A percentile compares a stretch with the other conserved stretches of the same genome.
Conservation (phyloP, 345 rosid genomes). For the Gossypium rotundifolium region DNA sequence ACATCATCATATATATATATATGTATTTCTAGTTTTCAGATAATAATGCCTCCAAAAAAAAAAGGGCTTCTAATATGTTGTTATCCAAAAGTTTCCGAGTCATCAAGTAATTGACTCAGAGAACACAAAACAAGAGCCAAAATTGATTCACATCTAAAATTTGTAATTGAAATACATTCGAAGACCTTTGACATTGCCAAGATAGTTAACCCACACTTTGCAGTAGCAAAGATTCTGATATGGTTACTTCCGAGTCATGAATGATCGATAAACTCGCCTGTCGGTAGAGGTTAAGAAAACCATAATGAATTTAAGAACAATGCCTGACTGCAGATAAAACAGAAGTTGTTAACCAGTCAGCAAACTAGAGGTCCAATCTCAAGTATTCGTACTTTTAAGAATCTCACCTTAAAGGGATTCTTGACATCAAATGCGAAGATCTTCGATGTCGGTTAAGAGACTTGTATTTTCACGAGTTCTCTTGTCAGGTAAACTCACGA, state of each 20-base stretch:
- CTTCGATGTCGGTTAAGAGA: constrained; percentile 75
- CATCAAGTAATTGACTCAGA: not conserved
- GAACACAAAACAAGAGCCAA: not conserved
- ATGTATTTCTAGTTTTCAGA: no score
- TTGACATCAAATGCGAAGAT: constrained; percentile 39
- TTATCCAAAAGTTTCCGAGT: not conserved
- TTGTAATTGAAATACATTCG: not conserved
- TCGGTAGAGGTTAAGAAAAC: not conserved
- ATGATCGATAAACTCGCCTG: not conserved
- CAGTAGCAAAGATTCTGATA: not conserved
- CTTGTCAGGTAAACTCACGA: constrained; percentile 50
- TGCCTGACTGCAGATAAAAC: not conserved
- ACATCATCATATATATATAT: no score
- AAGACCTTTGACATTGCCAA: not conserved
- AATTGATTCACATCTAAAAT: no score
- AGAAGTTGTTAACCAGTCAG: not conserved
- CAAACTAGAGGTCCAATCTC: not conserved
- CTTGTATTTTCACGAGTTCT: constrained; percentile 20
- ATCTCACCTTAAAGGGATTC: not conserved
- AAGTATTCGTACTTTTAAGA: not conserved
- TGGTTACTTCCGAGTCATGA: not conserved
- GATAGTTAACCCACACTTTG: not conserved
- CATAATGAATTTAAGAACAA: not conserved
- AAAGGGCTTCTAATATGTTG: not conserved
- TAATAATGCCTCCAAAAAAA: not conserved